phyloP scores from a whole-genome alignment of 2,329 filamentous ascomycete genomes.

The Botrytis aclada region DNA sequence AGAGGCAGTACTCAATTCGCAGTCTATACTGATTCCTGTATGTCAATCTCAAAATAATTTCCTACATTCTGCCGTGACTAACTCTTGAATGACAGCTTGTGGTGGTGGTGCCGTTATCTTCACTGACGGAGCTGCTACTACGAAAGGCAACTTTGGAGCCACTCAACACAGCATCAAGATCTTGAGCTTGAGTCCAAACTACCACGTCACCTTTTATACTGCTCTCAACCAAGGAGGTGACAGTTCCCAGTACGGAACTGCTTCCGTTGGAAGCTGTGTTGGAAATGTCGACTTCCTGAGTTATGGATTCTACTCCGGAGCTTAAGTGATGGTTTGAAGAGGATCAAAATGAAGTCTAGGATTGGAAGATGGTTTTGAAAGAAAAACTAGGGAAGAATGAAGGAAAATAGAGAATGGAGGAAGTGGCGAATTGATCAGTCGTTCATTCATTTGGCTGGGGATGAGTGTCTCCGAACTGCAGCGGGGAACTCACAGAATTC shows the following conservation, averaged over 20 bases:
- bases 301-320: not conserved
- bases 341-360: not conserved
- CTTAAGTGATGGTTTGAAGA: not conserved
- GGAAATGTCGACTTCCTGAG: not conserved
- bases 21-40: constrained; percentile 12
- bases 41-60: not conserved
- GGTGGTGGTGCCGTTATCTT: not conserved
- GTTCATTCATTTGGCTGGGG: not conserved
- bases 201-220: constrained; percentile 1
- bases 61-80: not conserved
- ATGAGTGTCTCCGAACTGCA: not conserved
- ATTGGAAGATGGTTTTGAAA: not conserved
- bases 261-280: not conserved
- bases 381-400: not conserved
- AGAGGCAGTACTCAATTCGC: constrained; percentile 5
- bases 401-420: not conserved
- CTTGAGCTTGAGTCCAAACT: not conserved
- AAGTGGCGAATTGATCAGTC: not conserved
- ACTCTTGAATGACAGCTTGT: not conserved
- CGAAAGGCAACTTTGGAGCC: constrained; percentile 6
- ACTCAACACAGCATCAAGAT: constrained; percentile 8
- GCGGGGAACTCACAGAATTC: not conserved
- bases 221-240: constrained; percentile 1
- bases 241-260: not conserved
- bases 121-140: not conserved